A percentile compares a stretch with the other conserved stretches of the same genome.
phyloP scores from a whole-genome alignment of 331 rosid species.

The Spiraea crenata region DNA sequence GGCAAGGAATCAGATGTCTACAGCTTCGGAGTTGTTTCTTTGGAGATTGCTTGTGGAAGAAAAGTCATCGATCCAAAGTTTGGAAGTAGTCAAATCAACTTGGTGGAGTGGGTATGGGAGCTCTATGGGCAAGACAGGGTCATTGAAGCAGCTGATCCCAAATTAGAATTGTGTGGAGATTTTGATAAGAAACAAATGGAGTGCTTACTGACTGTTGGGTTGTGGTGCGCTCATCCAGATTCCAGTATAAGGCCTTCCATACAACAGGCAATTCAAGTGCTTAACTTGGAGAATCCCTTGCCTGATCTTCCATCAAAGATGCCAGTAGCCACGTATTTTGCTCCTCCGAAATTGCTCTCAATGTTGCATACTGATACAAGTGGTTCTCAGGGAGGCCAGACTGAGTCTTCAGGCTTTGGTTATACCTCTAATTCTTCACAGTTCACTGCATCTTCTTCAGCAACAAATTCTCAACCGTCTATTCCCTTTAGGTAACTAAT shows the following conservation, averaged over 20 bases:
- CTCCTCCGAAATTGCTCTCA: background rate
- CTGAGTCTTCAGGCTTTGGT: background rate
- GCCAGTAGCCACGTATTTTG: constrained; percentile 16
- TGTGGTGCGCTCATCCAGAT: constrained; percentile 32
- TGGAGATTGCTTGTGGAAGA: background rate
- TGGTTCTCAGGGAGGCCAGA: background rate
- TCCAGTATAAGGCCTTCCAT: constrained; percentile 15
- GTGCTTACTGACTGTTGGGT: constrained; percentile 13
- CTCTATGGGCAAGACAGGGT: background rate
- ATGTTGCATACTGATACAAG: background rate
- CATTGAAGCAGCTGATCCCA: background rate
- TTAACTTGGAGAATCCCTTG: constrained; percentile 19
- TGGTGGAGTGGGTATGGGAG: constrained; percentile 12
- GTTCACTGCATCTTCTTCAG: background rate
- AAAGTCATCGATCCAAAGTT: background rate
- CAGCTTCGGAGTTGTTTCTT: background rate
- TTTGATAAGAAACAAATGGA: background rate
- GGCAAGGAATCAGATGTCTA: background rate
- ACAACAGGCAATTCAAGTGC: constrained; percentile 7
- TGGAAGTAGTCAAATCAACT: background rate
- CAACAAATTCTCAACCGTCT: too few relatives aligned
- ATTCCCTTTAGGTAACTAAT: too few relatives aligned
- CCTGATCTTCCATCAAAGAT: constrained; percentile 12
- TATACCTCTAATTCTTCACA: background rate
- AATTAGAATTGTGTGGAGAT: background rate